Percentiles rank a stretch among this genome's conserved stretches.
Evolutionary conservation across 495 filamentous ascomycete species (phyloP).

Genomic region (Annulohypoxylon moriforme): DNA sequence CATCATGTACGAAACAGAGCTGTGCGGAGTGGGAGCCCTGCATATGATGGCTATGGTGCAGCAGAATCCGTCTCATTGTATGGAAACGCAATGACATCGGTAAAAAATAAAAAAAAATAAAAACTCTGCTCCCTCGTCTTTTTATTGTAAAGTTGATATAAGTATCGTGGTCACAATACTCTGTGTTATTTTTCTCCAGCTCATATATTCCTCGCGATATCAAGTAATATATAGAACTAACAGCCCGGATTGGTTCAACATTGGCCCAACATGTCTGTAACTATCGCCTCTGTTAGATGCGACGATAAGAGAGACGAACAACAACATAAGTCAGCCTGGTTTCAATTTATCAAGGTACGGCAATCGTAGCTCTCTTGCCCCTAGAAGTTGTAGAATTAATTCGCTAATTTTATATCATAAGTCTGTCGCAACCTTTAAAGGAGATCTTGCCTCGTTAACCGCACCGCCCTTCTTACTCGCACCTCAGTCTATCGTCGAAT

Average conservation of each 20-base stretch:
- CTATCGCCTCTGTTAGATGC: conserved; percentile 29
- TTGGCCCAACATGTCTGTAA: conserved; percentile 35
- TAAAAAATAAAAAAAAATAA: too few relatives aligned
- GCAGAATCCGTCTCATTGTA: conserved; percentile 20
- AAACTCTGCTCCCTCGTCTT: too few relatives aligned
- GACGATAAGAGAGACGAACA: conserved; percentile 43
- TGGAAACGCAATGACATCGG: conserved; percentile 6
- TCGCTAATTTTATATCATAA: conserved; percentile 47
- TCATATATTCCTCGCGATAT: background rate
- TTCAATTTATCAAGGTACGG: conserved; percentile 52
- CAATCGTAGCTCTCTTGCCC: background rate
- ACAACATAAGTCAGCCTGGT: conserved; percentile 43
- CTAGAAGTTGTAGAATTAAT: background rate
- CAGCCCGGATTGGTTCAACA: conserved; percentile 2
- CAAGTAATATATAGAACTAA: background rate
- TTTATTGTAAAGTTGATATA: background rate
- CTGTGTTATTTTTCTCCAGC: background rate
- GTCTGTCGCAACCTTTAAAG: conserved; percentile 88
- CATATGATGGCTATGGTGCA: conserved; percentile 28
- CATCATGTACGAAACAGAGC: conserved; percentile 18
- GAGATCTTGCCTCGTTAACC: conserved; percentile 83
- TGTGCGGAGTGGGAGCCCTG: conserved; percentile 18
- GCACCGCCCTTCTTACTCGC: conserved; percentile 88
- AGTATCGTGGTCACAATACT: background rate
- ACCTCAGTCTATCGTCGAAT: conserved; percentile 81